Evolutionary conservation across 1,284 basidiomycete species (phyloP).

Genomic region (Ganoderma boninense): DNA sequence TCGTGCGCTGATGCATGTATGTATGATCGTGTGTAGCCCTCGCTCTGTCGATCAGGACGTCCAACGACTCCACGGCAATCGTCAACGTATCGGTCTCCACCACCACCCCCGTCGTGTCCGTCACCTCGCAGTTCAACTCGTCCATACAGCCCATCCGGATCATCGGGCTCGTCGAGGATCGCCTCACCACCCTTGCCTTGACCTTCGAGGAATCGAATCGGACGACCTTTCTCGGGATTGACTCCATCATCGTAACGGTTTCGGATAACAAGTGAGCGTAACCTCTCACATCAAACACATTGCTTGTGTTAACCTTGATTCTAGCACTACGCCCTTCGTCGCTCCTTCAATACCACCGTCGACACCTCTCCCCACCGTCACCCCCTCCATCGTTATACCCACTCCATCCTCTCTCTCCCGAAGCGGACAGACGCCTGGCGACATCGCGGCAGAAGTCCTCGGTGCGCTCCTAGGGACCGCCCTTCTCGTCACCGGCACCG

Average conservation of each 20-base stretch:
- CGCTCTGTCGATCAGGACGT: constrained; percentile 38
- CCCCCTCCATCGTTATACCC: constrained; percentile 30
- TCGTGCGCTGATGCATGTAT: background rate
- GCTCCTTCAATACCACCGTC: constrained; percentile 31
- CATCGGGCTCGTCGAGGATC: constrained; percentile 36
- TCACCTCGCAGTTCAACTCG: constrained; percentile 39
- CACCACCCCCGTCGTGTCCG: constrained; percentile 37
- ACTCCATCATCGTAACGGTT: constrained; percentile 35
- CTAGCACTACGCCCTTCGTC: constrained; percentile 34
- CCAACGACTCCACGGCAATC: constrained; percentile 38
- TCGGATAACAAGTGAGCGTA: constrained; percentile 34
- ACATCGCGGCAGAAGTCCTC: constrained; percentile 36
- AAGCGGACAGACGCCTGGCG: constrained; percentile 28
- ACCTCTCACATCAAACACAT: too few relatives aligned
- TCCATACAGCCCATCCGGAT: constrained; percentile 38
- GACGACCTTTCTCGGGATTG: constrained; percentile 38
- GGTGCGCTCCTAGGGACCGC: constrained; percentile 32
- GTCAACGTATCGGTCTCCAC: constrained; percentile 42
- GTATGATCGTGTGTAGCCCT: constrained; percentile 21
- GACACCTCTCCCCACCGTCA: constrained; percentile 29
- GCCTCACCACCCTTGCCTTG: constrained; percentile 38
- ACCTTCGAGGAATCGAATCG: constrained; percentile 35
- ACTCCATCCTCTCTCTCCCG: background rate
- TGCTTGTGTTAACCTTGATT: background rate
- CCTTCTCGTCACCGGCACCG: constrained; percentile 20